These are phyloP conservation scores for Phytophthora colocasiae DNA, from an alignment of 352 stramenopile genomes.

Conservation along the genomic window DNA sequence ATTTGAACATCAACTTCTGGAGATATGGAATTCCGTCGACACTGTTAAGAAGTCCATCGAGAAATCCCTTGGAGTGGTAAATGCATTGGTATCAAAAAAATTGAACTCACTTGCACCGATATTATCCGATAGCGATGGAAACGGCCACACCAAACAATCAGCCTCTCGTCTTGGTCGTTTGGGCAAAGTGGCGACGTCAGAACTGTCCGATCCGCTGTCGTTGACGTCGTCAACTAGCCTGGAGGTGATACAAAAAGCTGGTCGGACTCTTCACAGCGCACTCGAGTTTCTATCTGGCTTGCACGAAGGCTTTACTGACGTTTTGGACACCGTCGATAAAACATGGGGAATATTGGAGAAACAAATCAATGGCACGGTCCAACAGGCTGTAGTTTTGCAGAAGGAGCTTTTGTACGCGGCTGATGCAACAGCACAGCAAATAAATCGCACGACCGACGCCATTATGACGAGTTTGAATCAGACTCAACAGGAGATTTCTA, in stretches of 20 bases:
- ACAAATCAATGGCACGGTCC: slow-evolving; percentile 36
- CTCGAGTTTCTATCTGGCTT: slow-evolving; percentile 37
- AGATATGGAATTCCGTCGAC: slow-evolving; percentile 41
- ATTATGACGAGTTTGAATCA: slow-evolving; percentile 36
- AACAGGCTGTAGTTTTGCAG: slow-evolving; percentile 33
- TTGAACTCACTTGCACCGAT: slow-evolving; percentile 36
- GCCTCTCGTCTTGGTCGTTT: slow-evolving; percentile 37
- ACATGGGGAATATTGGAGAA: slow-evolving; percentile 38
- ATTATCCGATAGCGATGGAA: slow-evolving; percentile 29
- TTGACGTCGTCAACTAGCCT: slow-evolving; percentile 25
- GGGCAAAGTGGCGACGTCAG: slow-evolving; percentile 33
- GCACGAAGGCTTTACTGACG: slow-evolving; percentile 37
- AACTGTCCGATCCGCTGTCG: slow-evolving; percentile 28
- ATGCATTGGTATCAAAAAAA: slow-evolving; percentile 19
- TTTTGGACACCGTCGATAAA: slow-evolving; percentile 35
- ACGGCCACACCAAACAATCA: slow-evolving; percentile 32
- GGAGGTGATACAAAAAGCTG: slow-evolving; percentile 34
- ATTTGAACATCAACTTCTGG: slow-evolving; percentile 32
- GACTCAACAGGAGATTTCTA: slow-evolving; percentile 36
- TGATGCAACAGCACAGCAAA: slow-evolving; percentile 33
- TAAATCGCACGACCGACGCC: slow-evolving; percentile 31
- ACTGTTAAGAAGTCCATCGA: slow-evolving; percentile 34
- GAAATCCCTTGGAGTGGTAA: slow-evolving; percentile 30
- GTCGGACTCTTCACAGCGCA: slow-evolving; percentile 38
- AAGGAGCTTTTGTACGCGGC: slow-evolving; percentile 39